Percentiles rank a stretch among this genome's conserved stretches.
Evolutionary conservation across 2,329 filamentous ascomycete genomes (phyloP).

Genomic region (Alternaria viburni): DNA sequence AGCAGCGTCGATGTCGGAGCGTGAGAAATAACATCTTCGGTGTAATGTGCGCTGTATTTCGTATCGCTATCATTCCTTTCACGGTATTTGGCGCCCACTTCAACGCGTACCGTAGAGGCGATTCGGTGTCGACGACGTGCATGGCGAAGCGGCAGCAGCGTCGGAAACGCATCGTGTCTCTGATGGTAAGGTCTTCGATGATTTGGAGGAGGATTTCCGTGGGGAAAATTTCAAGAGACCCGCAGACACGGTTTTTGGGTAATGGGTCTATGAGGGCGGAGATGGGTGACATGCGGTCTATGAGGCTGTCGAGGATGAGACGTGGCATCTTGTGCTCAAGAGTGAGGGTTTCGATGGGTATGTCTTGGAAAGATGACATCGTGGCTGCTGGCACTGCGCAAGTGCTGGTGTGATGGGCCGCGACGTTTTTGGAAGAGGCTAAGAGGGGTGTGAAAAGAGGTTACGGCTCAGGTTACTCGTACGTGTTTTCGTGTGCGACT

Average conservation of each 20-base stretch:
- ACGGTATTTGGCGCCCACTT: not conserved
- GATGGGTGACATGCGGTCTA: not conserved
- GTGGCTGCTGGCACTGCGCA: not conserved
- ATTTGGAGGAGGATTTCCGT: not conserved
- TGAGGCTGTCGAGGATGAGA: not conserved
- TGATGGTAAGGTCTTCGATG: not conserved
- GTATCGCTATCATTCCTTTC: not conserved
- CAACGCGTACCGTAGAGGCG: not conserved
- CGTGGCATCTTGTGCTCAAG: not conserved
- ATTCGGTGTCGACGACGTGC: not conserved
- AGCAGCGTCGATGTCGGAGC: not conserved
- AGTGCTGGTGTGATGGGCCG: not conserved
- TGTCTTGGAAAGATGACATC: not conserved
- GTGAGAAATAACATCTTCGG: not conserved
- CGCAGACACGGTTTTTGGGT: not conserved
- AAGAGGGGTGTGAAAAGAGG: not conserved
- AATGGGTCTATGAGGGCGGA: not conserved
- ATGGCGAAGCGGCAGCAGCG: not conserved
- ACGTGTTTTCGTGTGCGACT: not conserved
- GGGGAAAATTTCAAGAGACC: not conserved
- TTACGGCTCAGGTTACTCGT: not conserved
- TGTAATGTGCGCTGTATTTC: not conserved
- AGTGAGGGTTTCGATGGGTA: not conserved
- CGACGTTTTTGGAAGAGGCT: not conserved
- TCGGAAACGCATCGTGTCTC: not conserved